A percentile compares a stretch with the other conserved stretches of the same genome.
Evolutionary conservation across 208 protist species (phyloP).

Genomic region (Tritrichomonas musculus): DNA sequence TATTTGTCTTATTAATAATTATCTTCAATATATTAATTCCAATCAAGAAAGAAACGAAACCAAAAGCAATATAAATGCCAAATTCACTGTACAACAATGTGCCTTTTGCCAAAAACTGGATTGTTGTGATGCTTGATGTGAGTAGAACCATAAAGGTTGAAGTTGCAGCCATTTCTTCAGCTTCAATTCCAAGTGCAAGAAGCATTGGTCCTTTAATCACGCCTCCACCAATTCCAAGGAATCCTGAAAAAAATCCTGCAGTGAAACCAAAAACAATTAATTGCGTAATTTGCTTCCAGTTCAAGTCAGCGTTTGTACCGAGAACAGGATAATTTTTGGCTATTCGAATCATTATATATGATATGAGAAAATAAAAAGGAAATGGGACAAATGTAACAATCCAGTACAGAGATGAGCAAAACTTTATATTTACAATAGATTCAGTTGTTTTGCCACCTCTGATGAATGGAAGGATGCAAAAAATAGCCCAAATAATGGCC

Average conservation of each 20-base stretch:
- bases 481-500: neutral
- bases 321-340: conserved; percentile 25
- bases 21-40: neutral
- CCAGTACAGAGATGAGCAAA: neutral
- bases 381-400: conserved; percentile 12
- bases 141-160: conserved; percentile 34
- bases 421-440: neutral
- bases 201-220: conserved; percentile 42
- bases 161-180: conserved; percentile 38
- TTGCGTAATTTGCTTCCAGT: neutral
- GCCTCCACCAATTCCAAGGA: conserved; percentile 29
- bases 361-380: neutral
- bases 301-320: neutral
- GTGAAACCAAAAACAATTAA: neutral
- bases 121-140: neutral
- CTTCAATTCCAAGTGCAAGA: conserved; percentile 32
- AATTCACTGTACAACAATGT: neutral
- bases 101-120: conserved; percentile 2
- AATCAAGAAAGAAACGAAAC: conserved; percentile 1
- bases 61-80: neutral
- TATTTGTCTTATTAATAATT: neutral
- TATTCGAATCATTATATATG: neutral
- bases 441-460: conserved; percentile 1
- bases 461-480: neutral
- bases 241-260: neutral